Evolutionary conservation across 257 asterid genomes (phyloP).

Genomic region (Nicotiana otophora): DNA sequence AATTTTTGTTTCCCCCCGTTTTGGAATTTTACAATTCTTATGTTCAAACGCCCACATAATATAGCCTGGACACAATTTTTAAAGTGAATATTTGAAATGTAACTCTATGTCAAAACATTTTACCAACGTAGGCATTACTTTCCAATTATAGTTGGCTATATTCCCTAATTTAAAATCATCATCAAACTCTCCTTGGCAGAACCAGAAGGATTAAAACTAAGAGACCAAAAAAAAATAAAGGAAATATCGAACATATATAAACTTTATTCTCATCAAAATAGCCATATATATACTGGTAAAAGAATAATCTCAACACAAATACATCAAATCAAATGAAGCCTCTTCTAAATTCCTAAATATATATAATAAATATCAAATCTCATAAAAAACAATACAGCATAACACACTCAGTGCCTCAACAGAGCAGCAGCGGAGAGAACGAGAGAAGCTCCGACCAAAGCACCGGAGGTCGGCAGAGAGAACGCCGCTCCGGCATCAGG

Average conservation of each 20-base stretch:
- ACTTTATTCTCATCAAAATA: too few relatives aligned
- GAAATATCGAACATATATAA: background rate
- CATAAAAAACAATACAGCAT: background rate
- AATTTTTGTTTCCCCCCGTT: too few relatives aligned
- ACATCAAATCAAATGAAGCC: background rate
- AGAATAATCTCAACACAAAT: background rate
- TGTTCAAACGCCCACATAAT: too few relatives aligned
- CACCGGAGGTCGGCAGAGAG: slow-evolving; percentile 18
- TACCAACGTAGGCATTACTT: too few relatives aligned
- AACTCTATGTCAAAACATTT: too few relatives aligned
- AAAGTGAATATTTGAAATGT: too few relatives aligned
- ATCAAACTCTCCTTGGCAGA: too few relatives aligned
- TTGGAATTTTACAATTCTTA: too few relatives aligned
- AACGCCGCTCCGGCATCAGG: slow-evolving; percentile 28
- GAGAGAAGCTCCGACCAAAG: slow-evolving; percentile 13
- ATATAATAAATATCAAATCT: background rate
- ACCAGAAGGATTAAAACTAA: background rate
- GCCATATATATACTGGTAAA: background rate
- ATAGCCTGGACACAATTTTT: too few relatives aligned
- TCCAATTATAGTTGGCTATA: too few relatives aligned
- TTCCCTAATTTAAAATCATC: too few relatives aligned
- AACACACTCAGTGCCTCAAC: slow-evolving; percentile 21
- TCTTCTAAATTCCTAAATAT: background rate
- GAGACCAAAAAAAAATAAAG: too few relatives aligned
- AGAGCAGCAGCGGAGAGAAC: slow-evolving; percentile 13